These are phyloP conservation scores for Xylona heveae DNA, from an alignment of 495 filamentous ascomycete species.

Conservation along the genomic window DNA sequence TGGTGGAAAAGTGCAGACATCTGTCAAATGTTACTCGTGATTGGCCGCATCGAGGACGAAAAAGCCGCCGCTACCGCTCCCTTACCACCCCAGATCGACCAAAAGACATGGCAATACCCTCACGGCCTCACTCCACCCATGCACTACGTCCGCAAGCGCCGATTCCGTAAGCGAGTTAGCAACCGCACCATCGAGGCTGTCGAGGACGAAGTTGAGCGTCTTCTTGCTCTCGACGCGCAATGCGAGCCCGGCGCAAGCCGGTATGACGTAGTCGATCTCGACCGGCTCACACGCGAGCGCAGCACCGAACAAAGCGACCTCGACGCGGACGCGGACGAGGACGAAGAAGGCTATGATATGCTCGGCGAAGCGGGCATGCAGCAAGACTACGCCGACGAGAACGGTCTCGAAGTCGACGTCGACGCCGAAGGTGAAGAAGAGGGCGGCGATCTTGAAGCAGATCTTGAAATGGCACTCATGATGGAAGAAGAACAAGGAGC, in stretches of 20 bases:
- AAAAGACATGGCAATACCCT: slow-evolving; percentile 51
- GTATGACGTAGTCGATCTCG: slow-evolving; percentile 44
- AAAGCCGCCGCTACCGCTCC: slow-evolving; percentile 44
- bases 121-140: slow-evolving; percentile 88
- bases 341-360: slow-evolving; percentile 18
- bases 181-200: slow-evolving; percentile 76
- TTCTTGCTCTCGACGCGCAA: slow-evolving; percentile 45
- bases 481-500: slow-evolving; percentile 15
- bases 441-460: slow-evolving; percentile 15
- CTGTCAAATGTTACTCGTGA: slow-evolving; percentile 81
- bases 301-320: slow-evolving; percentile 15
- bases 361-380: slow-evolving; percentile 16
- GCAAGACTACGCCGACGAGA: slow-evolving; percentile 17
- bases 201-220: slow-evolving; percentile 56
- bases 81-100: slow-evolving; percentile 42
- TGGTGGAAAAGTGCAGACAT: slow-evolving; percentile 92
- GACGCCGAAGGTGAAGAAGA: slow-evolving; percentile 10
- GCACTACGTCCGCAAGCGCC: slow-evolving; percentile 60
- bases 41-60: slow-evolving; percentile 47
- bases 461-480: slow-evolving; percentile 18
- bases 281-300: slow-evolving; percentile 25
- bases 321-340: slow-evolving; percentile 16
- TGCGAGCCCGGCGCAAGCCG: slow-evolving; percentile 28
- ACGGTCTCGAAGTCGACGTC: slow-evolving; percentile 24
- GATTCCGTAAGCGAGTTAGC: slow-evolving; percentile 68